A percentile compares a stretch with the other conserved stretches of the same genome.
These are phyloP conservation scores for Suillus variegatus DNA, from an alignment of 768 basidiomycete species.

Conservation along the genomic window DNA sequence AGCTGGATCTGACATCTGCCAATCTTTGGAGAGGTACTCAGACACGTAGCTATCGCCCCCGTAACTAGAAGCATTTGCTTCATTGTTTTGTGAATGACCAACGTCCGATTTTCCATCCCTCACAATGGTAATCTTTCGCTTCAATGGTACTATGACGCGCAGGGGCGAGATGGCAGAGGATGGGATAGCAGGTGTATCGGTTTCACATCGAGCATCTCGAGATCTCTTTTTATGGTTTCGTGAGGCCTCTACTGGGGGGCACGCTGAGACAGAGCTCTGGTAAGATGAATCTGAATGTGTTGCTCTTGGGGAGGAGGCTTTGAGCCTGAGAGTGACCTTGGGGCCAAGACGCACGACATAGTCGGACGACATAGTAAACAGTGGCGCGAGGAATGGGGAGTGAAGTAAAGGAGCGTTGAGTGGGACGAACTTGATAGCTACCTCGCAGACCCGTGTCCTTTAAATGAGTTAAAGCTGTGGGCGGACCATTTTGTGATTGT, in stretches of 20 bases:
- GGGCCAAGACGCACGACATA: neutral
- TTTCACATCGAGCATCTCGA: neutral
- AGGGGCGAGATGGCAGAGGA: neutral
- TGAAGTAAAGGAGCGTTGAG: neutral
- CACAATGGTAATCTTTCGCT: neutral
- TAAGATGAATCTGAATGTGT: neutral
- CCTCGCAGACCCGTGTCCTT: neutral
- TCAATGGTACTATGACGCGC: neutral
- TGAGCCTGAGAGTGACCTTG: neutral
- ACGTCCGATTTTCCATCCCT: neutral
- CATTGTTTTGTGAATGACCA: neutral
- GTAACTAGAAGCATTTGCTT: neutral
- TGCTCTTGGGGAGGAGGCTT: neutral
- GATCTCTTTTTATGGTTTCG: neutral
- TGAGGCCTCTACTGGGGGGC: neutral
- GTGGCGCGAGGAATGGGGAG: neutral
- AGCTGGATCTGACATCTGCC: neutral
- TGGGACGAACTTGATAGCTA: neutral
- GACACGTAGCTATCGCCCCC: neutral
- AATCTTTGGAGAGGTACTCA: neutral
- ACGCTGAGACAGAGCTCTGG: neutral
- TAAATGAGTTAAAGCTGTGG: neutral
- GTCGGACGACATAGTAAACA: neutral
- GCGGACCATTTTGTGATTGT: neutral
- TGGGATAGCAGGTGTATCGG: neutral